phyloP scores from a whole-genome alignment of 2,329 filamentous ascomycete species.

The Westerdykella sp. region DNA sequence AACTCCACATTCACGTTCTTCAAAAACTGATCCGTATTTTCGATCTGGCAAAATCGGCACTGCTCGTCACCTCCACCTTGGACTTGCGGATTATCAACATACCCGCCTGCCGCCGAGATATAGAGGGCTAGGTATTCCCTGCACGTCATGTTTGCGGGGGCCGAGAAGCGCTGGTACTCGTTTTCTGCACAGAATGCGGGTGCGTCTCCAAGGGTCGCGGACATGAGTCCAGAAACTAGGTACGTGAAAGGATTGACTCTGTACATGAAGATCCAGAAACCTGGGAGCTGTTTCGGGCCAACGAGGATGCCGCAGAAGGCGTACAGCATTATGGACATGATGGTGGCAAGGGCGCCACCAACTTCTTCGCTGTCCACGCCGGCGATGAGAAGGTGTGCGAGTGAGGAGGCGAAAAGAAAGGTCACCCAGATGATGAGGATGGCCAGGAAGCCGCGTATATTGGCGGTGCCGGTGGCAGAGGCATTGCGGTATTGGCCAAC shows the following conservation, averaged over 20 bases:
- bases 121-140: constrained; percentile 42
- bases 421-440: constrained; percentile 4
- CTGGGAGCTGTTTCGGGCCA: constrained; percentile 1
- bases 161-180: constrained; percentile 39
- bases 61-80: constrained; percentile 24
- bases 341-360: constrained; percentile 1
- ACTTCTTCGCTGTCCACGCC: constrained; percentile 1
- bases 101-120: constrained; percentile 36
- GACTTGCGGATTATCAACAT: constrained; percentile 39
- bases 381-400: constrained; percentile 6
- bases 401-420: constrained; percentile 3
- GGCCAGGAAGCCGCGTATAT: constrained; percentile 58
- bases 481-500: constrained; percentile 67
- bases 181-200: constrained; percentile 43
- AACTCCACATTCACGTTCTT: constrained; percentile 38
- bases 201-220: constrained; percentile 39
- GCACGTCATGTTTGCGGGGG: constrained; percentile 37
- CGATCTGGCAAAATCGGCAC: constrained; percentile 47
- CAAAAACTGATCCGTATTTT: constrained; percentile 45
- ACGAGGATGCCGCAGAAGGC: constrained; percentile 8
- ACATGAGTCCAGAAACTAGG: constrained; percentile 55
- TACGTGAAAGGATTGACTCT: constrained; percentile 7
- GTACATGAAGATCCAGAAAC: constrained; percentile 13
- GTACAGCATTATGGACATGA: constrained; percentile 6
- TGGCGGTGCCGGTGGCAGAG: constrained; percentile 48